Conservation (phyloP, 805 yeast genomes). For the Cyberlindnera euphorbiae region DNA sequence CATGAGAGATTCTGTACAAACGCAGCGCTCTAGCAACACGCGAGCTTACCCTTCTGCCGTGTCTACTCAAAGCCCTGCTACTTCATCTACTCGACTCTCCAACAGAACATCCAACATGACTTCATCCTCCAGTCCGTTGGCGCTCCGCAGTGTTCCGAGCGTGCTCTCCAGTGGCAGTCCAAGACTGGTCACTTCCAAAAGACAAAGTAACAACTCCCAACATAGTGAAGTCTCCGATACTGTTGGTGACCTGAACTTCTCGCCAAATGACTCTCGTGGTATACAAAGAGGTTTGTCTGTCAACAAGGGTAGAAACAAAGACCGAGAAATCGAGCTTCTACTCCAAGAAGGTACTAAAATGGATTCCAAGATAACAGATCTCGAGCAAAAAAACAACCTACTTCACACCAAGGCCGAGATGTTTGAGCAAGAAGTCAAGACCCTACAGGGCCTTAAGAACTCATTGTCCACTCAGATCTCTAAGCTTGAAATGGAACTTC, state of each 20-base stretch:
- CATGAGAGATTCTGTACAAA: neutral
- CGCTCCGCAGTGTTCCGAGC: conserved; percentile 6
- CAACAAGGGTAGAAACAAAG: conserved; percentile 27
- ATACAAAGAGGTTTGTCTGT: conserved; percentile 25
- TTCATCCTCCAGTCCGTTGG: conserved; percentile 9
- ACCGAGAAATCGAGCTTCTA: conserved; percentile 41
- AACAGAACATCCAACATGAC: conserved; percentile 5
- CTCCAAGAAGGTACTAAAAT: conserved; percentile 44
- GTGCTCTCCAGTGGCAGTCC: conserved; percentile 7
- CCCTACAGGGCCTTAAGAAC: conserved; percentile 20
- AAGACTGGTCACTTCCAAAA: conserved; percentile 4
- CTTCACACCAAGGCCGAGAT: conserved; percentile 26
- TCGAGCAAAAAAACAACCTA: conserved; percentile 29
- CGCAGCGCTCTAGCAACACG: too few relatives aligned
- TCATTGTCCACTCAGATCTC: conserved; percentile 17
- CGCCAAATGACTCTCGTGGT: neutral
- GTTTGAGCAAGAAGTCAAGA: conserved; percentile 19
- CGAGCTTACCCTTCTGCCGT: too few relatives aligned
- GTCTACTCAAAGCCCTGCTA: neutral
- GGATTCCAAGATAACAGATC: conserved; percentile 39
- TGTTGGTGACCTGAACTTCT: conserved; percentile 10
- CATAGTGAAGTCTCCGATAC: conserved; percentile 9
- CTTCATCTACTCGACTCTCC: neutral
- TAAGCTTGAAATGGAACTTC: conserved; percentile 18
- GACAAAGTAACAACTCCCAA: conserved; percentile 6